A percentile compares a stretch with the other conserved stretches of the same genome.
phyloP scores from a whole-genome alignment of 176 grass and related monocot genomes.

The Bromus sterilis region DNA sequence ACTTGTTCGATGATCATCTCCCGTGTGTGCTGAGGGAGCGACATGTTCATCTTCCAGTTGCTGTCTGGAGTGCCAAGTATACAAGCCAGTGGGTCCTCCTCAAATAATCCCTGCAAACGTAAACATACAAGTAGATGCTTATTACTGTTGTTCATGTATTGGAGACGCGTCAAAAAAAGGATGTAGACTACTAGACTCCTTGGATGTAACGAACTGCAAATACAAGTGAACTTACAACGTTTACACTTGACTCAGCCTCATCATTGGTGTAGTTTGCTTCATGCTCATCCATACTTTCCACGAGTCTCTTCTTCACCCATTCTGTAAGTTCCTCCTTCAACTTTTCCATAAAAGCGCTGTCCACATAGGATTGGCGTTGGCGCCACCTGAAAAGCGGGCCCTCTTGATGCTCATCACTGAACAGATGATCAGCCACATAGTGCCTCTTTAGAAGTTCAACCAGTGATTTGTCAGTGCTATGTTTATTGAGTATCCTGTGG shows the following conservation, averaged over 20 bases:
- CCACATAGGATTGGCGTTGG: slow-evolving; percentile 37
- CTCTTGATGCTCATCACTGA: slow-evolving; percentile 60
- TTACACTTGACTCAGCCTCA: background rate
- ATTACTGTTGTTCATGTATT: too few species aligned
- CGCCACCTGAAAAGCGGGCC: slow-evolving; percentile 53
- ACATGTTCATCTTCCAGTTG: slow-evolving; percentile 15
- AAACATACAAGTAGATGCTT: background rate
- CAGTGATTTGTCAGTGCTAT: slow-evolving; percentile 35
- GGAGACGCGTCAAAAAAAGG: too few species aligned
- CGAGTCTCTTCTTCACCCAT: background rate
- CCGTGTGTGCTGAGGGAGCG: slow-evolving; percentile 1
- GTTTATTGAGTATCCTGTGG: slow-evolving; percentile 51
- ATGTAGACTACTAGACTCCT: background rate
- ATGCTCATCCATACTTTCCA: background rate
- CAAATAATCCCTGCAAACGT: slow-evolving; percentile 23
- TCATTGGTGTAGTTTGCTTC: slow-evolving; percentile 9
- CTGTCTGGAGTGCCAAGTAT: slow-evolving; percentile 39
- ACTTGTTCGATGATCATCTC: slow-evolving; percentile 23
- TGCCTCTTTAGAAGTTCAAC: slow-evolving; percentile 41
- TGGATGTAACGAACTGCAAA: background rate
- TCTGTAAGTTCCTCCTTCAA: background rate
- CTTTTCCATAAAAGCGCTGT: slow-evolving; percentile 29
- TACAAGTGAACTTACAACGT: slow-evolving; percentile 1
- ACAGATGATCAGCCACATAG: slow-evolving; percentile 68
- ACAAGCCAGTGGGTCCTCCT: slow-evolving; percentile 55